Conservation (phyloP, 495 filamentous ascomycete species). For the Neurospora sp. region DNA sequence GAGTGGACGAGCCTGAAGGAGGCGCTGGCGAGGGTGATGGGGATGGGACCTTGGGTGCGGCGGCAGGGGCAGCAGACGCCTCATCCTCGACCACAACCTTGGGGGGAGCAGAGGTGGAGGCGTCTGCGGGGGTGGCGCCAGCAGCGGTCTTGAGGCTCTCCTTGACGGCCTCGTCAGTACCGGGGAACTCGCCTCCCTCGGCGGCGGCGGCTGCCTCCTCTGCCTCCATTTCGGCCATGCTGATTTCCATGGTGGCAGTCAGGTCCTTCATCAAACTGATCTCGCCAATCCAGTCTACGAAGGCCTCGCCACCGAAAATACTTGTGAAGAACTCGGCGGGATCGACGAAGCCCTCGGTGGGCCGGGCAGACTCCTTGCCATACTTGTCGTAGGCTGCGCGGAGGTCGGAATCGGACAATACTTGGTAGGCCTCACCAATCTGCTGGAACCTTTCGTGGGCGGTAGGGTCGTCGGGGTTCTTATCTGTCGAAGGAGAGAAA, state of each 20-base stretch:
- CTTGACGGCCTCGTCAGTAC: constrained; percentile 35
- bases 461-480: constrained; percentile 95
- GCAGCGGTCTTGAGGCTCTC: constrained; percentile 35
- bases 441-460: constrained; percentile 88
- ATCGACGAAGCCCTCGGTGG: constrained; percentile 86
- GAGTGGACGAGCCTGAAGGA: constrained; percentile 48
- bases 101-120: constrained; percentile 21
- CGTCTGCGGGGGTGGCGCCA: constrained; percentile 12
- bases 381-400: constrained; percentile 90
- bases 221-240: constrained; percentile 60
- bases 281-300: constrained; percentile 83
- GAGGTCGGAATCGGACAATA: constrained; percentile 77
- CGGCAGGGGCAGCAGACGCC: constrained; percentile 8
- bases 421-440: constrained; percentile 97
- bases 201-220: constrained; percentile 38
- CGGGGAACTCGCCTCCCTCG: constrained; percentile 36
- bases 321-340: constrained; percentile 96
- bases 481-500: constrained; percentile 47
- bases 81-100: constrained; percentile 38
- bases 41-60: constrained; percentile 12
- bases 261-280: constrained; percentile 89
- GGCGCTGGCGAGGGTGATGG: constrained; percentile 39
- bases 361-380: constrained; percentile 87
- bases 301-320: constrained; percentile 97
- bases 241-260: constrained; percentile 85